Evolutionary conservation across 1,284 basidiomycete genomes (phyloP).

Genomic region (Naganishia sp.): DNA sequence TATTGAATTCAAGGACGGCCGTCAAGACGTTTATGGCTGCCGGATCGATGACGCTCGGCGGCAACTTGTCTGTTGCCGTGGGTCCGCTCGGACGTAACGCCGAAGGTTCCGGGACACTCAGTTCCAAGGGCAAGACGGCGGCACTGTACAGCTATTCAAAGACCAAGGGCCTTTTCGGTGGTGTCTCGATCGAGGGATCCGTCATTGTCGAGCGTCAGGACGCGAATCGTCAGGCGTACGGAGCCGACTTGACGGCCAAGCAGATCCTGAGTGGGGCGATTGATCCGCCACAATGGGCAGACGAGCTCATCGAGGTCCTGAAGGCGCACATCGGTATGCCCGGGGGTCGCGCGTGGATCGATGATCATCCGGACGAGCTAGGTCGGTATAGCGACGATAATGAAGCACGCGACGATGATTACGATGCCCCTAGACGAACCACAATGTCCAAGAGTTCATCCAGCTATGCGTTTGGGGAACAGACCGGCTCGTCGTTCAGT

Average conservation of each 20-base stretch:
- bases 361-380: constrained; percentile 53
- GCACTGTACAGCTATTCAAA: constrained; percentile 98
- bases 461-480: constrained; percentile 49
- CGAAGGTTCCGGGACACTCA: constrained; percentile 85
- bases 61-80: constrained; percentile 88
- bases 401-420: constrained; percentile 42
- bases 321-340: constrained; percentile 71
- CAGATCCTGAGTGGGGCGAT: constrained; percentile 76
- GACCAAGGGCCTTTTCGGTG: constrained; percentile 84
- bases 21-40: constrained; percentile 91
- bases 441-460: constrained; percentile 41
- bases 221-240: constrained; percentile 78
- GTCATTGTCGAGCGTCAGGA: constrained; percentile 93
- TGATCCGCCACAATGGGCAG: constrained; percentile 74
- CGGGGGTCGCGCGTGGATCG: constrained; percentile 67
- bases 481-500: constrained; percentile 44
- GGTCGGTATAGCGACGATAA: constrained; percentile 35
- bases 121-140: constrained; percentile 81
- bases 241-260: constrained; percentile 70
- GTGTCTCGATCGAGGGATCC: constrained; percentile 82
- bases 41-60: constrained; percentile 86
- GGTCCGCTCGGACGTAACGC: constrained; percentile 93
- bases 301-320: constrained; percentile 69
- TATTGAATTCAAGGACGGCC: constrained; percentile 68
- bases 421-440: constrained; percentile 57